Evolutionary conservation across 2,329 filamentous ascomycete genomes (phyloP), one percentile per base, ranked within the genome.

Genomic region (Ceratocystiopsis sp.): DNA sequence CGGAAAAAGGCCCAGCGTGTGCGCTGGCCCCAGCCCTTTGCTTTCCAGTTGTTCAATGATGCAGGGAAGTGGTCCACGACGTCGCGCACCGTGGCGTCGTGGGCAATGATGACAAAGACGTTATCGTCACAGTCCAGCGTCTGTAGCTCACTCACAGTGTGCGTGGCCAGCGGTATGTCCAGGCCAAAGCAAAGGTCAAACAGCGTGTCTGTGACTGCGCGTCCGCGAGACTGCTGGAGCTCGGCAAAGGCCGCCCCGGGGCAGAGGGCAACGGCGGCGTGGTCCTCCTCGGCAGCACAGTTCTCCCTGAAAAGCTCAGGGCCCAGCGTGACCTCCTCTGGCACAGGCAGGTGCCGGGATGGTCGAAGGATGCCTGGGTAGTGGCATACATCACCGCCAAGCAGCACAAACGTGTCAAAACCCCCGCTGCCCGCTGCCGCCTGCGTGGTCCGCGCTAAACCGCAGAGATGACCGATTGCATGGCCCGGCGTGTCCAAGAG

Each of bases 361-460:
- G 52, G 52, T 13, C 52, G 50, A 8, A 53, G 21, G 32, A 51
- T 44, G 35, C 45, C 51, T 13, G 33, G 15, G 43, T 52, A 46
- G 42, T 54, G 52, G 35, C 42, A 46, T 2, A 50, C n/a, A 35
- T 54, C 52, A 10, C 49, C 51, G n/a, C 49, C 51, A 41, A 54
- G 48, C 39, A 53, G 40, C 35, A 53, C 48, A 43, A 51, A 54
- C 0, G 50, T 47, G 40, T 48, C 45, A 3, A 47, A 42, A 5
- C 18, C 25, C 35, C 37, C 37, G 37, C 13, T 29, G 19, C 4
- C 14, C 19, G 15, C 38, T 14, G n/a, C 12, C n/a, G 32, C 44
- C 13, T 40, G 40, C 4, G 50, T 49, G 15, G 49, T 51, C 8
- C 52, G 48, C 9, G 49, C 52, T 1, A 54, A 48, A 3, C 42